A percentile compares a stretch with the other conserved stretches of the same genome.
Conservation (phyloP, 2,329 filamentous ascomycete species). For the Botrytis cinerea region DNA sequence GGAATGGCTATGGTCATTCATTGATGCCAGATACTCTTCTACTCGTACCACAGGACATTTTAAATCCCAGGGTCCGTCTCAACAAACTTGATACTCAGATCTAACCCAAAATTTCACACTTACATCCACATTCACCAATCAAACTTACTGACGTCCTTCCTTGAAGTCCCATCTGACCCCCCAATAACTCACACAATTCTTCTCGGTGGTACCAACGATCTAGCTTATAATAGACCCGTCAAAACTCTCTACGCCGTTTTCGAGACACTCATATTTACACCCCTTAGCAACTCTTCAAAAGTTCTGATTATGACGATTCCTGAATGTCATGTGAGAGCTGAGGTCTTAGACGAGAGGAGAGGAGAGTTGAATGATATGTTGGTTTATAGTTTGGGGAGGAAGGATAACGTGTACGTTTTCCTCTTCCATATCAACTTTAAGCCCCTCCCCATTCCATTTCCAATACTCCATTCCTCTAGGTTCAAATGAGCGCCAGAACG, state of each 20-base stretch:
- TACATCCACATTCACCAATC: conserved; percentile 23
- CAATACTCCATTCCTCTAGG: not conserved
- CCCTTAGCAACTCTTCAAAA: conserved; percentile 51
- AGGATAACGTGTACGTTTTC: conserved; percentile 28
- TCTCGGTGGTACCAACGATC: conserved; percentile 65
- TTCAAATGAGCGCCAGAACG: not conserved
- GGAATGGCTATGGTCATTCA: not conserved
- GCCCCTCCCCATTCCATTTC: not conserved
- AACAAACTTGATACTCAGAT: not conserved
- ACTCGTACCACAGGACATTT: not conserved
- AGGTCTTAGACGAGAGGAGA: conserved; percentile 44
- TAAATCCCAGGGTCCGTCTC: not conserved
- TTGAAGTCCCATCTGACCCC: conserved; percentile 4
- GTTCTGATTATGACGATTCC: conserved; percentile 65
- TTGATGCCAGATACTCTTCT: not conserved
- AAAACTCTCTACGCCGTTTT: conserved; percentile 52
- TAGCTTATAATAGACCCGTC: conserved; percentile 47
- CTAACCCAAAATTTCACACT: conserved; percentile 44
- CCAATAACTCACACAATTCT: conserved; percentile 55
- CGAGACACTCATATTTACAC: conserved; percentile 50
- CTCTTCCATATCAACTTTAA: not conserved
- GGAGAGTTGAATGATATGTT: conserved; percentile 56
- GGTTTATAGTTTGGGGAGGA: conserved; percentile 23
- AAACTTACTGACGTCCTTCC: not conserved
- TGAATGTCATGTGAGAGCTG: conserved; percentile 45